Percentiles rank a stretch among this genome's conserved stretches.
Conservation (phyloP, 2,329 filamentous ascomycete species). For the Penicillium corylophilum region DNA sequence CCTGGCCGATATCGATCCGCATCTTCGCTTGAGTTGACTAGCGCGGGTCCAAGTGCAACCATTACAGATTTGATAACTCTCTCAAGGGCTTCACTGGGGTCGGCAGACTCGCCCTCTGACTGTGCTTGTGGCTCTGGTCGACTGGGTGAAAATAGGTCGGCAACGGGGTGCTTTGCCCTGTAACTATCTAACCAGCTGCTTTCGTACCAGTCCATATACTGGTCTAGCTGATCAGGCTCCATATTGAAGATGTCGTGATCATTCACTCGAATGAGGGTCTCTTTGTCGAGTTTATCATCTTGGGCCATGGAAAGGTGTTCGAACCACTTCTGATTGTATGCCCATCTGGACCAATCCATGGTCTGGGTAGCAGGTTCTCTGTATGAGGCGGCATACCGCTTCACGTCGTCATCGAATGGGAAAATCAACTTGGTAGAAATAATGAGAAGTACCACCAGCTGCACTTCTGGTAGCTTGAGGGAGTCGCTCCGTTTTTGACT, state of each 20-base stretch:
- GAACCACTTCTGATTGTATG: constrained; percentile 47
- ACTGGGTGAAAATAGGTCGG: constrained; percentile 45
- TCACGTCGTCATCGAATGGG: constrained; percentile 63
- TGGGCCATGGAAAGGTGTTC: constrained; percentile 28
- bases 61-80: constrained; percentile 47
- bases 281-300: constrained; percentile 40
- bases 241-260: constrained; percentile 65
- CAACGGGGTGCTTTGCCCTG: constrained; percentile 33
- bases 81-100: constrained; percentile 31
- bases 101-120: constrained; percentile 6
- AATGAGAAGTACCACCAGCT: constrained; percentile 68
- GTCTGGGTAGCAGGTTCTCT: constrained; percentile 59
- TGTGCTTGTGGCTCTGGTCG: constrained; percentile 20
- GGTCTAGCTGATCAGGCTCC: constrained; percentile 62
- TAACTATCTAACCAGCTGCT: constrained; percentile 54
- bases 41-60: constrained; percentile 39
- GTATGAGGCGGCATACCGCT: constrained; percentile 51
- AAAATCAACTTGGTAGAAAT: constrained; percentile 77
- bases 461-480: constrained; percentile 69
- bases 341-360: constrained; percentile 75
- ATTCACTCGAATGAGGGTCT: constrained; percentile 55
- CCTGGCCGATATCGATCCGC: constrained; percentile 47
- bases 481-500: constrained; percentile 38
- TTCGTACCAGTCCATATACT: constrained; percentile 79
- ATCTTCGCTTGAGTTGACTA: constrained; percentile 38